Evolutionary conservation across 192 early-diverging fungal genomes (phyloP).

Genomic region (Chytriomyces sp.): DNA sequence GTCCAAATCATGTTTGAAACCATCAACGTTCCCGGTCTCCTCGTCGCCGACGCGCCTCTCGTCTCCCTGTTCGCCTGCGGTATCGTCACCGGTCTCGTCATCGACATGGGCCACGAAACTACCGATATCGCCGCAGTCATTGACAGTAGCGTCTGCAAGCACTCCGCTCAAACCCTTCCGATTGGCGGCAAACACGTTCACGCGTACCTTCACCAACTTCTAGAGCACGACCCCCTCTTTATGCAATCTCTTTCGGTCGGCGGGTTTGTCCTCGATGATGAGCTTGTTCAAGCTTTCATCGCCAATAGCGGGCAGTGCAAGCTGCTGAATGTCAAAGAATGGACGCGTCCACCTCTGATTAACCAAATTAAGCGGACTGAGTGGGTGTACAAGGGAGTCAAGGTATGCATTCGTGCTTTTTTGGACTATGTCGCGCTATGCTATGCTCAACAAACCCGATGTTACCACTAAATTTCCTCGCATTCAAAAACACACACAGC

Average conservation of each 20-base stretch:
- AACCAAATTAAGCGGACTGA: conserved; percentile 18
- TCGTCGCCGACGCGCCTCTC: conserved; percentile 82
- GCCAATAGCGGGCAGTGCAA: conserved; percentile 37
- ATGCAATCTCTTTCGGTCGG: conserved; percentile 45
- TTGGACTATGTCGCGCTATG: conserved; percentile 30
- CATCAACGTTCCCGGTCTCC: conserved; percentile 81
- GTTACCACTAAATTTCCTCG: background rate
- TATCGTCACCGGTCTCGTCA: conserved; percentile 75
- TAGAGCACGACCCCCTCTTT: conserved; percentile 5
- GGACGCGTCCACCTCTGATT: conserved; percentile 9
- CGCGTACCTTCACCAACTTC: conserved; percentile 45
- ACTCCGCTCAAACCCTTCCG: conserved; percentile 62
- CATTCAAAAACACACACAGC: conserved; percentile 17
- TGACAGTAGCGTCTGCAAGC: conserved; percentile 69
- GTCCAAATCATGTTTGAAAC: conserved; percentile 92
- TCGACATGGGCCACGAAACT: conserved; percentile 87
- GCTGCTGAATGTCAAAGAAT: conserved; percentile 21
- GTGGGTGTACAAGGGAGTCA: conserved; percentile 30
- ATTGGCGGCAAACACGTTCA: conserved; percentile 76
- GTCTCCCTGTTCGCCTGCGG: conserved; percentile 79
- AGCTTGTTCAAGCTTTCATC: conserved; percentile 44
- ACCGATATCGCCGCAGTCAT: conserved; percentile 83
- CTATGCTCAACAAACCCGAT: conserved; percentile 35
- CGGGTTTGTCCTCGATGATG: conserved; percentile 44
- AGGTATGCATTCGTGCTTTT: conserved; percentile 37